phyloP scores from a whole-genome alignment of 768 basidiomycete genomes.

The Nevesoporus exiguus region DNA sequence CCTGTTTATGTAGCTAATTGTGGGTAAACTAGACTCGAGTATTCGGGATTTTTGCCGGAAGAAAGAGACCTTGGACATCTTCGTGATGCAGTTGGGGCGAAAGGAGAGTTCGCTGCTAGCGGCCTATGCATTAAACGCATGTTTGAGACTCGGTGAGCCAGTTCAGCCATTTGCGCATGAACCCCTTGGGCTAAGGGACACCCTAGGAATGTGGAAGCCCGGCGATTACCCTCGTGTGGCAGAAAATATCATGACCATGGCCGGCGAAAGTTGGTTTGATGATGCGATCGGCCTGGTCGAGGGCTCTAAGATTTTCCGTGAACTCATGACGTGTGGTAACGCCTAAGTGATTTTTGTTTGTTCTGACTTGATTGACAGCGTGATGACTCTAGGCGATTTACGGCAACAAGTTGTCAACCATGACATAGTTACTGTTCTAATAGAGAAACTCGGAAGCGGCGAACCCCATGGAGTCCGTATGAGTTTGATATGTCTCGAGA shows the following conservation, averaged over 20 bases:
- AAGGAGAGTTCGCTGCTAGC: no score
- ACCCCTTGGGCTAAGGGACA: no score
- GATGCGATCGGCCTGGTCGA: not conserved
- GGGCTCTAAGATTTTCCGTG: not conserved
- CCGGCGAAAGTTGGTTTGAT: not conserved
- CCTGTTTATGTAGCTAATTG: not conserved
- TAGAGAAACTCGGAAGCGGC: not conserved
- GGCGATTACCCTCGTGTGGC: not conserved
- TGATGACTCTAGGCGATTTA: not conserved
- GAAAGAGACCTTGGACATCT: not conserved
- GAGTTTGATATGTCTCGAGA: not conserved
- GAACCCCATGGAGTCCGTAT: not conserved
- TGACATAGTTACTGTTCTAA: not conserved
- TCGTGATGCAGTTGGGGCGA: not conserved
- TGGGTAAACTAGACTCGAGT: not conserved
- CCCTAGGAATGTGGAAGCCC: no score
- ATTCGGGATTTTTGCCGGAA: not conserved
- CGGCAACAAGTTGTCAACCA: not conserved
- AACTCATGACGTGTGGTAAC: not conserved
- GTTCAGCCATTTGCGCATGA: no score
- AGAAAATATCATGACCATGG: not conserved
- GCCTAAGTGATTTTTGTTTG: not conserved
- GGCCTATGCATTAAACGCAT: no score
- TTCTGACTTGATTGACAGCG: not conserved
- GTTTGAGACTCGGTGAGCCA: no score